phyloP scores from a whole-genome alignment of 768 basidiomycete species.

The Cantharellus cinnabarinus region DNA sequence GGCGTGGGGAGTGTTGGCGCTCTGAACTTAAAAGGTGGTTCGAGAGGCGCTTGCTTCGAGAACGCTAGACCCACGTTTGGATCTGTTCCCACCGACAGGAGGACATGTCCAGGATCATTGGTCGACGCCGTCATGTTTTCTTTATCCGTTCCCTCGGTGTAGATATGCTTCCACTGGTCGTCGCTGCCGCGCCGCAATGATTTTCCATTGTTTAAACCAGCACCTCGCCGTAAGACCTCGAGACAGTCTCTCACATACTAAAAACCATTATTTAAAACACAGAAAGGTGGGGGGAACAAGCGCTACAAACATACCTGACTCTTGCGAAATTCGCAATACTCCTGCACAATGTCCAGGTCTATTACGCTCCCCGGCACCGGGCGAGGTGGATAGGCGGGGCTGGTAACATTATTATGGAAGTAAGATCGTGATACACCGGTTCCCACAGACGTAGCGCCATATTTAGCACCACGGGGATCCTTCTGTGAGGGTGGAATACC shows the following conservation, averaged over 20 bases:
- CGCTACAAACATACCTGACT: conserved; percentile 32
- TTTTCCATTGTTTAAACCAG: conserved; percentile 65
- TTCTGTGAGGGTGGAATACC: conserved; percentile 40
- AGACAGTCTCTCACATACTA: conserved; percentile 97
- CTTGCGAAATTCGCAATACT: conserved; percentile 77
- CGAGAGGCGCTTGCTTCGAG: conserved; percentile 12
- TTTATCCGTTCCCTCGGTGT: conserved; percentile 30
- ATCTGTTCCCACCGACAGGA: conserved; percentile 2
- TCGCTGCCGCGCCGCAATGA: conserved; percentile 53
- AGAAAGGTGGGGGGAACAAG: not conserved
- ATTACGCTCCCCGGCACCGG: conserved; percentile 68
- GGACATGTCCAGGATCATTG: conserved; percentile 5
- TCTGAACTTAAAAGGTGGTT: conserved; percentile 30
- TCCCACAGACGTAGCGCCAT: conserved; percentile 32
- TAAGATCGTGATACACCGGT: conserved; percentile 63
- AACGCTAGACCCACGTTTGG: conserved; percentile 6
- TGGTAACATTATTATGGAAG: conserved; percentile 26
- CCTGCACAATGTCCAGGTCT: conserved; percentile 81
- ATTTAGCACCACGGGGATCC: conserved; percentile 10
- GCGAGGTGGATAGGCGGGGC: conserved; percentile 68
- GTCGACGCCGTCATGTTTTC: conserved; percentile 8
- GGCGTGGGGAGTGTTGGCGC: conserved; percentile 30
- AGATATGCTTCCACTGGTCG: conserved; percentile 79
- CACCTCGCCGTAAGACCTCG: conserved; percentile 82
- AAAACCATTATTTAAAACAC: not conserved